Evolutionary conservation across 2,329 filamentous ascomycete species (phyloP), one percentile per base, ranked within the genome.

Genomic region (Microdochium paspali): DNA sequence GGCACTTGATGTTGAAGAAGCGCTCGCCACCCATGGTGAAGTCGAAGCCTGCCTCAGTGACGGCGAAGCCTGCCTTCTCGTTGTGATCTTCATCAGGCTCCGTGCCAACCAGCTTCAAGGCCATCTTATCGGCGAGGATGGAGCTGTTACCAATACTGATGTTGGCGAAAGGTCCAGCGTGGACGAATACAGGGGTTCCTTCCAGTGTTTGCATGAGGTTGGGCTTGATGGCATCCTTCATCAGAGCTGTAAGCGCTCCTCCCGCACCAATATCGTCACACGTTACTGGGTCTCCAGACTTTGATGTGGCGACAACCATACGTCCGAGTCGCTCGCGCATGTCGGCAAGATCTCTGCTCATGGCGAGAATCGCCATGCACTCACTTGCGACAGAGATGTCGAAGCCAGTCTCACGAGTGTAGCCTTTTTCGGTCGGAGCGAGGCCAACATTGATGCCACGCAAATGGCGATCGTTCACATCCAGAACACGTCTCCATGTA

Each of bases 1-100:
- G 86, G 72, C 93, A 97, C 77, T 98, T 98, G 76, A 98, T 97
- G 74, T 98, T 97, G 82, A 98, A 97, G 78, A 98, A 98, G 46
- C 93, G 86, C 77, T 98, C 93, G 53, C 93, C 93, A 54, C 93
- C 93, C 93, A 98, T 98, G 59, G 93, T 97, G 71, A 98, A 98
- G 69, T 98, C 93, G 66, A 98, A 98, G 10, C 93, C 93, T 46
- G 93, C 91, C 68, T 98, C 93, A 2, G 93, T 98, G 31, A 98
- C 84, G 21, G 96, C 91, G 59, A 93, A 97, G 10, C 93, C 93
- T 25, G 87, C 80, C 74, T 93, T 91, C 56, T 83, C 73, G 45
- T 81, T 74, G 60, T 90, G 80, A 58, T 94, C 80, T 71, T 97
- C 93, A 54, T 95, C 91, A 5, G 83, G 78, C 68, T 98, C 93